phyloP scores from a whole-genome alignment of 1,139 yeast genomes.

The Yamadazyma atlantica region DNA sequence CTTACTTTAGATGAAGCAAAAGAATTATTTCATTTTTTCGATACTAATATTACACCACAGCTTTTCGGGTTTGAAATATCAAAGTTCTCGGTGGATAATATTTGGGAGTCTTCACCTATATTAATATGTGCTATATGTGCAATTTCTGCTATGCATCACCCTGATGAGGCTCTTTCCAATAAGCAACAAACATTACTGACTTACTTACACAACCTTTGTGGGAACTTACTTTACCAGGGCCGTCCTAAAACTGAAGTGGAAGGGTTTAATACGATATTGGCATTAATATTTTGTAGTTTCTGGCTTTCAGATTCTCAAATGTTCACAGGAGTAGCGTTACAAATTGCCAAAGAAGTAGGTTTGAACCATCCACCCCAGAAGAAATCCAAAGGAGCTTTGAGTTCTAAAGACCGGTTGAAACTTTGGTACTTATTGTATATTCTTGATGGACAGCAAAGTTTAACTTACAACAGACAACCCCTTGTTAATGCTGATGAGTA shows the following conservation, averaged over 20 bases:
- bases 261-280: constrained; percentile 60
- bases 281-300: constrained; percentile 64
- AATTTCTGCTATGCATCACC: constrained; percentile 64
- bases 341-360: constrained; percentile 58
- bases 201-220: constrained; percentile 47
- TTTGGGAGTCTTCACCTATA: constrained; percentile 61
- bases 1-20: constrained; percentile 46
- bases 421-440: constrained; percentile 70
- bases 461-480: constrained; percentile 59
- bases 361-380: constrained; percentile 34
- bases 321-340: constrained; percentile 68
- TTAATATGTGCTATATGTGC: constrained; percentile 62
- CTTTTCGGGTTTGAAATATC: constrained; percentile 66
- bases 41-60: constrained; percentile 59
- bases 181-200: constrained; percentile 40
- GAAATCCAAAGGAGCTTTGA: constrained; percentile 16
- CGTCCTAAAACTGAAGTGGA: constrained; percentile 46
- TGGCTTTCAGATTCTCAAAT: constrained; percentile 68
- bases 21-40: constrained; percentile 52
- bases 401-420: constrained; percentile 49
- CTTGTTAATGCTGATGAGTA: constrained; percentile 49
- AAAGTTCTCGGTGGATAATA: constrained; percentile 45
- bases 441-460: constrained; percentile 68
- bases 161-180: constrained; percentile 28
- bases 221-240: constrained; percentile 43